Evolutionary conservation across 345 rosid genomes (phyloP), one percentile per base, ranked within the genome.

Genomic region (Linum trigynum): DNA sequence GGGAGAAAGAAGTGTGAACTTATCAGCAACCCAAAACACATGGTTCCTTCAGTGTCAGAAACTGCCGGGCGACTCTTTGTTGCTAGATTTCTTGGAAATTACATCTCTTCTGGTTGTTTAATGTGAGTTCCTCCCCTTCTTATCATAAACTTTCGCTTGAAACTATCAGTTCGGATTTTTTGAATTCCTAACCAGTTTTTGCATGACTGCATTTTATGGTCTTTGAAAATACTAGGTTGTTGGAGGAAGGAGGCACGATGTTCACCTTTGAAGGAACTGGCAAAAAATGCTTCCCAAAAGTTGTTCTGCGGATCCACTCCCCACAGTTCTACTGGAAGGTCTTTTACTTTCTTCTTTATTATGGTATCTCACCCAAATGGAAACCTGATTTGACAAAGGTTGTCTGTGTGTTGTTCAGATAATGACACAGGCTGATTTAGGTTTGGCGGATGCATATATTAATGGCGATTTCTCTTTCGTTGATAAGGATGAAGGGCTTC

Each of bases 291-390:
- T 69, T 71, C 42, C 69, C 79, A 63, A 83, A 78, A 71, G 69
- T 80, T 70, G 70, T 74, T 42, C 67, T 92, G 75, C 88, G 74
- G 74, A 78, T 92, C 69, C 92, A 90, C 77, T 83, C 69, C 77
- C 92, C 96, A 55, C 89, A 79, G 62, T 88, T 92, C 79, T 90
- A 92, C 76, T 90, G 97, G 92, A 92, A 92, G 97, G 99, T 90
- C 72, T 14, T 43, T 59, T 5, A 9, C 36, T 12, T 42, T 37
- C 42, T 1, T 3, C 38, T 6, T 16, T 14, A 14, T 6, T 57
- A 35, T 35, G 9, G 16, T 37, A 37, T 6, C 61, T 32, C 6
- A 17, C 8, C 16, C 36, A 57, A 57, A 16, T 37, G 23, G 61
- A 57, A n/a, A 5, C 38, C 23, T 35, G 61, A 15, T n/a, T 17